Evolutionary conservation across 805 yeast genomes (phyloP).

Genomic region (Candida patagonica): DNA sequence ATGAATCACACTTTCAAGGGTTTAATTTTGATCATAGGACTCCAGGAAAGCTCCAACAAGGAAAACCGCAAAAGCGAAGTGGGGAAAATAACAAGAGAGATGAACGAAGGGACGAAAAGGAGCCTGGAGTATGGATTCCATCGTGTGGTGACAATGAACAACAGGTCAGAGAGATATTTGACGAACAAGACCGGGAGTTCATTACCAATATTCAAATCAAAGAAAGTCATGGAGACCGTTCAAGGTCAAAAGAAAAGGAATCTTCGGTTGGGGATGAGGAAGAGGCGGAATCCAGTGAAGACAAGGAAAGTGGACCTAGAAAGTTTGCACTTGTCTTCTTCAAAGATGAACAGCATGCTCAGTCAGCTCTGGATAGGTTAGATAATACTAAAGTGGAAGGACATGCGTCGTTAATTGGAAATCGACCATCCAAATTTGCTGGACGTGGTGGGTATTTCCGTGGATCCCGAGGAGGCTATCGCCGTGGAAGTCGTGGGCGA

Average conservation of each 20-base stretch:
- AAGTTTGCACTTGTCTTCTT: conserved; percentile 31
- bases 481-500: conserved; percentile 3
- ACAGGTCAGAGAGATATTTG: conserved; percentile 23
- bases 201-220: conserved; percentile 26
- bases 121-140: conserved; percentile 33
- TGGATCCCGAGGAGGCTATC: conserved; percentile 6
- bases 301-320: not conserved
- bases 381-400: conserved; percentile 26
- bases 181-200: conserved; percentile 25
- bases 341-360: conserved; percentile 28
- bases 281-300: not conserved
- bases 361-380: conserved; percentile 27
- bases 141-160: conserved; percentile 28
- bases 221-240: not conserved
- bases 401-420: conserved; percentile 18
- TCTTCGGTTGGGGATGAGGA: not conserved
- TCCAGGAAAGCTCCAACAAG: too few species aligned
- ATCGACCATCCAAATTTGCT: conserved; percentile 1
- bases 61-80: not conserved
- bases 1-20: conserved; percentile 50
- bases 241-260: conserved; percentile 9
- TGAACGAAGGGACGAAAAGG: not conserved
- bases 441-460: conserved; percentile 7
- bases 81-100: not conserved
- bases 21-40: conserved; percentile 50